Percentiles rank a stretch among this genome's conserved stretches.
These are phyloP conservation scores for Colletotrichum higginsianum DNA, from an alignment of 2,329 filamentous ascomycete genomes.

Conservation along the genomic window DNA sequence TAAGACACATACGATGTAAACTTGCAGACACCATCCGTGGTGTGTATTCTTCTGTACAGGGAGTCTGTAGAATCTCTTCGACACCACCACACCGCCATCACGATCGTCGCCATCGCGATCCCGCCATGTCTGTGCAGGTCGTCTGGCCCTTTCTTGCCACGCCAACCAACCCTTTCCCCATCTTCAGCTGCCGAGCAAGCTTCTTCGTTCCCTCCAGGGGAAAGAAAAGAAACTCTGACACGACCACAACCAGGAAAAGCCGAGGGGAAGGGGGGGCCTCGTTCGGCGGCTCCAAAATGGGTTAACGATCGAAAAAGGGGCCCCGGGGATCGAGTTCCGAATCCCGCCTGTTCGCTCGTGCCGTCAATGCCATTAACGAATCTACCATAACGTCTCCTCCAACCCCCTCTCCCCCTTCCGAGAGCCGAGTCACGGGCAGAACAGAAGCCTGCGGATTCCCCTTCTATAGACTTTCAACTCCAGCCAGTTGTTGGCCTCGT, in stretches of 20 bases:
- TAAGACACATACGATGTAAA: background rate
- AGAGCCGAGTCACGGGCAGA: background rate
- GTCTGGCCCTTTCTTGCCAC: background rate
- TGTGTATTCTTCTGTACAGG: background rate
- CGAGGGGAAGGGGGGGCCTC: background rate
- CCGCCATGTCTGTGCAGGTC: no score
- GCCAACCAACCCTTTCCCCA: background rate
- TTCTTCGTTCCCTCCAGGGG: background rate
- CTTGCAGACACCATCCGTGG: no score
- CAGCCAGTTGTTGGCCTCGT: background rate
- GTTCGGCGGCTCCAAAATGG: no score
- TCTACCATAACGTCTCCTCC: background rate
- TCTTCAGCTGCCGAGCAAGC: background rate
- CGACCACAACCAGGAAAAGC: background rate
- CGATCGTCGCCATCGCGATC: background rate
- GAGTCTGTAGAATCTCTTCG: background rate
- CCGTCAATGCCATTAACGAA: slow-evolving; percentile 1
- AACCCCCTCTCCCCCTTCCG: background rate
- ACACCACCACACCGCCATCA: background rate
- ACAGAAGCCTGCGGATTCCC: background rate
- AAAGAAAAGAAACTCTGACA: background rate
- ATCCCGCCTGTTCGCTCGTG: background rate
- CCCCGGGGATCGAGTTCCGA: background rate
- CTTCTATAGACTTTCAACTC: background rate
- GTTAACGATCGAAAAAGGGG: no score